phyloP scores from a whole-genome alignment of 1,139 yeast genomes.

The Candida glucosophila region DNA sequence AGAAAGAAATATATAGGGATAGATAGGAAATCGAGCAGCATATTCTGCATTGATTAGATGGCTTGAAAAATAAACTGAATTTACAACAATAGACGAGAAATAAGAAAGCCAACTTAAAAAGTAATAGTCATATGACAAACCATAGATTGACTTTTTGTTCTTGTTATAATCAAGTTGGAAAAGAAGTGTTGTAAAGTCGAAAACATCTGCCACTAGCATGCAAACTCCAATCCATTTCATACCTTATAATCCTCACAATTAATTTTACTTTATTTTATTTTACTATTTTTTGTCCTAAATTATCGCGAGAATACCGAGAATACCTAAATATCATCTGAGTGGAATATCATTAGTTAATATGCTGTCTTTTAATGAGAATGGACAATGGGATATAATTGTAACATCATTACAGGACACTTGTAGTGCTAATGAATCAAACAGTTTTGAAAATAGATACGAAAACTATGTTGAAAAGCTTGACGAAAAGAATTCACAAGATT shows the following conservation, averaged over 20 bases:
- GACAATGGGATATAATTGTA: constrained; percentile 62
- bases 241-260: too few relatives aligned
- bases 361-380: constrained; percentile 11
- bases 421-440: constrained; percentile 46
- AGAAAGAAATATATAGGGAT: constrained; percentile 8
- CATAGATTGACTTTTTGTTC: constrained; percentile 14
- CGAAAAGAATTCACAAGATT: constrained; percentile 20
- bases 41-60: constrained; percentile 9
- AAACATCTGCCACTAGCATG: constrained; percentile 1
- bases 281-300: too few relatives aligned
- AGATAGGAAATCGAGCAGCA: constrained; percentile 12
- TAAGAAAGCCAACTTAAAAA: constrained; percentile 9
- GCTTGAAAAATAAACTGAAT: constrained; percentile 9
- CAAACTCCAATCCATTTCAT: too few relatives aligned
- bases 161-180: constrained; percentile 14
- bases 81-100: constrained; percentile 7
- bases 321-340: too few relatives aligned
- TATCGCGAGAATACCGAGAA: too few relatives aligned
- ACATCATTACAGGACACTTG: constrained; percentile 62
- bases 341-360: too few relatives aligned
- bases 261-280: too few relatives aligned
- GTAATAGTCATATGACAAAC: constrained; percentile 20
- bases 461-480: constrained; percentile 15
- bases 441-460: constrained; percentile 39
- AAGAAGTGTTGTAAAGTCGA: constrained; percentile 6